Base-by-base conservation (phyloP, 2,329 filamentous ascomycete species). In the Ploettnerulaceae sp. region DNA sequence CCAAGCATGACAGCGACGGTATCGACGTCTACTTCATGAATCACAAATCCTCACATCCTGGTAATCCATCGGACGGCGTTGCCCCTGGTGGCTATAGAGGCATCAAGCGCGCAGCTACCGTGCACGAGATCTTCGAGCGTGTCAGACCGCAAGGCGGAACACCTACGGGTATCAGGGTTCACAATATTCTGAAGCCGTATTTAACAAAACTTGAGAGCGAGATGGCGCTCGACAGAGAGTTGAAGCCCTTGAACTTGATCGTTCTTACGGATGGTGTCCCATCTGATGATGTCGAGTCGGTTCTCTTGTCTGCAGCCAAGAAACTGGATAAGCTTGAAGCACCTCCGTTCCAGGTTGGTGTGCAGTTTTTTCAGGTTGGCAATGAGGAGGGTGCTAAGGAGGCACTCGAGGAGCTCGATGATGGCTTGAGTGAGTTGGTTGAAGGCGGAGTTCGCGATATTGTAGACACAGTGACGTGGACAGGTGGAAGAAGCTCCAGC, bases 311-410 rank as follows among this genome's bases (percentile, higher is more conserved):
- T 3, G 72, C 78, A 1, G 91, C 89, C 0, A 75, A 74, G 64
- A 81, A 79, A 60, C 76, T 97, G 24, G 84, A 93, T 60, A 67
- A 67, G 41, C 64, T 85, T 6, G 74, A 82, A 7, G 89, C 89
- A 0, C 80, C 84, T 3, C 75, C 82, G 1, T 86, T 86, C 72
- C 93, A 97, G 69, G 72, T 96, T 7, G 91, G 91, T 25, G 80
- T 97, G 47, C 91, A 97, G 65, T 97, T 97, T 71, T 95, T 97
- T 72, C 91, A 96, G 67, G 86, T 97, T 34, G 91, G 93, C 47
- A 74, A 77, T 39, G 87, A 95, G 57, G 61, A 68, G 0, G 70
- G 66, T 0, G 91, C 90, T 0, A 72, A 74, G 1, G 67, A 73
- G 55, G 80, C 84, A 45, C 71, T 97, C 29, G 70, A 76, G 56